These are phyloP conservation scores for Limtongozyma cylindracea DNA, from an alignment of 805 yeast genomes.

Conservation along the genomic window DNA sequence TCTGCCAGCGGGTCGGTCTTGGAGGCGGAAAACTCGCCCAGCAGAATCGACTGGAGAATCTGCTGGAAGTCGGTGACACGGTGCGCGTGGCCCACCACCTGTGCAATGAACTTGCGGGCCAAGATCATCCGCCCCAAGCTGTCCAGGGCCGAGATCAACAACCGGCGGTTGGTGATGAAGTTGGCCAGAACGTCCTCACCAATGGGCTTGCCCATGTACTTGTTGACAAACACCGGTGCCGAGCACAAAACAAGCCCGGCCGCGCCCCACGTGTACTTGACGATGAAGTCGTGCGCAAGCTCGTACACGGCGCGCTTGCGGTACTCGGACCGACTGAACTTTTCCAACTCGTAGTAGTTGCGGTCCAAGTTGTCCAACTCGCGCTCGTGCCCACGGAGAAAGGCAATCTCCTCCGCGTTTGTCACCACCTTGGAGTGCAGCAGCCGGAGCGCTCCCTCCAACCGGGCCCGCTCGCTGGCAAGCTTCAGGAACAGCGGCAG, in stretches of 20 bases:
- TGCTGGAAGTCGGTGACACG: conserved; percentile 50
- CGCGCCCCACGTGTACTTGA: conserved; percentile 91
- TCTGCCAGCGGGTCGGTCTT: conserved; percentile 1
- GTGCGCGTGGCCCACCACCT: conserved; percentile 57
- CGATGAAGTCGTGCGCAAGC: conserved; percentile 66
- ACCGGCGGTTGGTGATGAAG: conserved; percentile 70
- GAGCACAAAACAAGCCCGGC: conserved; percentile 76
- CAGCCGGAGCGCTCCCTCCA: conserved; percentile 69
- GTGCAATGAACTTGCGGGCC: conserved; percentile 64
- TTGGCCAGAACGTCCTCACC: conserved; percentile 39
- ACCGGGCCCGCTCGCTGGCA: conserved; percentile 46
- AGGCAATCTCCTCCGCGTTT: conserved; percentile 70
- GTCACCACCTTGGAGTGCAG: conserved; percentile 61
- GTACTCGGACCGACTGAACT: conserved; percentile 51
- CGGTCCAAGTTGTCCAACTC: conserved; percentile 59
- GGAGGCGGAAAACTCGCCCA: conserved; percentile 3
- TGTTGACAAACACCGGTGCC: conserved; percentile 56
- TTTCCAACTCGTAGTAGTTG: conserved; percentile 58
- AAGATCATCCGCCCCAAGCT: conserved; percentile 74
- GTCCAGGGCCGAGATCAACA: conserved; percentile 63
- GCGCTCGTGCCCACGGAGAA: conserved; percentile 55
- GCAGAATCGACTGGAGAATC: conserved; percentile 22
- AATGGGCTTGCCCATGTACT: conserved; percentile 18
- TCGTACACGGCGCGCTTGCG: conserved; percentile 61
- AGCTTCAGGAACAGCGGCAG: conserved; percentile 81